Conservation (phyloP, 441 rosid species). For the Populus hybrid region DNA sequence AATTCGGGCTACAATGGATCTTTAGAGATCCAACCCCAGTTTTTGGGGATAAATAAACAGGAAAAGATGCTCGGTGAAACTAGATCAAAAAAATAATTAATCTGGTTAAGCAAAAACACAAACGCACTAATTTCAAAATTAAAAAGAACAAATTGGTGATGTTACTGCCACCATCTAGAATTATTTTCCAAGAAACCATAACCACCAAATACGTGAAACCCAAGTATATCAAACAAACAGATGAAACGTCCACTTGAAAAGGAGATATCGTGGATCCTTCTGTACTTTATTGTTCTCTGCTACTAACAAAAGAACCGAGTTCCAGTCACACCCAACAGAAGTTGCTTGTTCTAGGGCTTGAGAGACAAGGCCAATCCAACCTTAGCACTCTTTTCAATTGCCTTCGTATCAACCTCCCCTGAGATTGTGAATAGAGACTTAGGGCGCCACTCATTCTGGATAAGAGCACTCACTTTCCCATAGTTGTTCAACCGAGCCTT, state of each 20-base stretch:
- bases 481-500: conserved; percentile 89
- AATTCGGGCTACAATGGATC: too few relatives aligned
- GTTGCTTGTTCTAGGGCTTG: conserved; percentile 49
- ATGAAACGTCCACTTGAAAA: conserved; percentile 14
- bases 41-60: too few relatives aligned
- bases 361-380: conserved; percentile 82
- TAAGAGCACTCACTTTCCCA: conserved; percentile 78
- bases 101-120: not conserved
- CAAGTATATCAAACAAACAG: conserved; percentile 10
- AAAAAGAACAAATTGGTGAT: conserved; percentile 18
- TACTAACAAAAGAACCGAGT: conserved; percentile 5
- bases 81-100: not conserved
- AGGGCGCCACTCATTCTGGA: conserved; percentile 95
- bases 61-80: too few relatives aligned
- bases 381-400: conserved; percentile 91
- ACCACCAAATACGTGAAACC: conserved; percentile 20
- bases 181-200: conserved; percentile 32
- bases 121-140: conserved; percentile 7
- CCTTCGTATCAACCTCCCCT: conserved; percentile 91
- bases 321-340: conserved; percentile 1
- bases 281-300: conserved; percentile 35
- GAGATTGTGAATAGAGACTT: conserved; percentile 81
- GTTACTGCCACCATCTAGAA: conserved; percentile 28
- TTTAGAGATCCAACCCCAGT: too few relatives aligned
- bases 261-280: conserved; percentile 4